Conservation (phyloP, 2,329 filamentous ascomycete genomes). For the Zymoseptoria tritici region DNA sequence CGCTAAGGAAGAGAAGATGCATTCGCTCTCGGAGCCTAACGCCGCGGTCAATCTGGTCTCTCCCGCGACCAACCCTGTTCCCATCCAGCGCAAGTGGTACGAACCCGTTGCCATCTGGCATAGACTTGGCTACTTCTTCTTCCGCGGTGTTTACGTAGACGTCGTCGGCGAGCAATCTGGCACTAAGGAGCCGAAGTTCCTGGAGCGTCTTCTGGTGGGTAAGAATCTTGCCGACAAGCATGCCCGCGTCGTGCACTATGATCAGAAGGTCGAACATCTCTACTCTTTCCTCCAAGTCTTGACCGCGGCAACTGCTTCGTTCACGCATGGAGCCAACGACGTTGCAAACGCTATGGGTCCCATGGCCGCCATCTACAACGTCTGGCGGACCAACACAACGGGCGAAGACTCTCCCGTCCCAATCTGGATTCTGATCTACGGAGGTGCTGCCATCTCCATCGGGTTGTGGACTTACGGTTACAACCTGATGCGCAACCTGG, state of each 20-base stretch:
- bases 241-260: conserved; percentile 50
- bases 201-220: conserved; percentile 27
- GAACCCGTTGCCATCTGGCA: conserved; percentile 14
- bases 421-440: conserved; percentile 53
- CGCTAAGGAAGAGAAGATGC: conserved; percentile 4
- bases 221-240: conserved; percentile 34
- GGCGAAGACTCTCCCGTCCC: conserved; percentile 46
- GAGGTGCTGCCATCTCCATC: conserved; percentile 45
- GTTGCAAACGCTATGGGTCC: conserved; percentile 54
- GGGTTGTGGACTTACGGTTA: conserved; percentile 57
- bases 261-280: conserved; percentile 54
- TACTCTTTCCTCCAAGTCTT: conserved; percentile 60
- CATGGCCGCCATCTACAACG: conserved; percentile 53
- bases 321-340: conserved; percentile 63
- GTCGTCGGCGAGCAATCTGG: conserved; percentile 30
- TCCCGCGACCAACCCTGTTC: conserved; percentile 4
- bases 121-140: conserved; percentile 14
- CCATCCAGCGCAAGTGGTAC: conserved; percentile 35
- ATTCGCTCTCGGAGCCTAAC: conserved; percentile 1
- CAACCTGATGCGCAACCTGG: conserved; percentile 55
- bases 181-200: conserved; percentile 32
- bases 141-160: conserved; percentile 19
- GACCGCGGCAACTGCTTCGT: conserved; percentile 64
- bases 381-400: conserved; percentile 46
- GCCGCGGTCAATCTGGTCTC: conserved; percentile 4